These are phyloP conservation scores for Aspergillus transmontanensis DNA, from an alignment of 2,329 filamentous ascomycete species.

Conservation along the genomic window DNA sequence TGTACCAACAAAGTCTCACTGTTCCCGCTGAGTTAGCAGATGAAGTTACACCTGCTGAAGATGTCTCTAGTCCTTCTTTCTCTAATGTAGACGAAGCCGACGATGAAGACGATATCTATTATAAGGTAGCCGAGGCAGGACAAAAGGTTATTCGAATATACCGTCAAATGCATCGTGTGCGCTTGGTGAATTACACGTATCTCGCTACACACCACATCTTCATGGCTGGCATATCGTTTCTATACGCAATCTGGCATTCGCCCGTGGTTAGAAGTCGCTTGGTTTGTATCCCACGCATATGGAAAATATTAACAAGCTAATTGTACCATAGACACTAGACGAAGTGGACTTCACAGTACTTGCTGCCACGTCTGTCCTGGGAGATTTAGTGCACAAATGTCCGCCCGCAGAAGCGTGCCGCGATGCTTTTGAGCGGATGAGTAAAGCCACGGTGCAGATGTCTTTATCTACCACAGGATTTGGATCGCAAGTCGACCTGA, in stretches of 20 bases:
- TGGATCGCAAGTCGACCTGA: conserved; percentile 51
- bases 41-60: conserved; percentile 66
- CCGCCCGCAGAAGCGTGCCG: conserved; percentile 92
- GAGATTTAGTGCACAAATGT: conserved; percentile 90
- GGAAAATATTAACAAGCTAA: not conserved
- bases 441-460: conserved; percentile 94
- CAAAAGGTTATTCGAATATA: conserved; percentile 92
- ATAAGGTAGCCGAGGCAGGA: conserved; percentile 92
- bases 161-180: conserved; percentile 81
- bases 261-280: conserved; percentile 81
- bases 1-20: conserved; percentile 87
- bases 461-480: conserved; percentile 85
- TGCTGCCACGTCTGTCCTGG: conserved; percentile 88
- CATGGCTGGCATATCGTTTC: conserved; percentile 91
- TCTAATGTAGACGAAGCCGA: conserved; percentile 50
- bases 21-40: conserved; percentile 82
- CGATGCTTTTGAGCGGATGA: conserved; percentile 92
- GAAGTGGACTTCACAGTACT: conserved; percentile 97
- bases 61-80: conserved; percentile 59
- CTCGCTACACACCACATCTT: conserved; percentile 94
- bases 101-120: conserved; percentile 87
- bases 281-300: conserved; percentile 55
- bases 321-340: conserved; percentile 69
- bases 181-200: conserved; percentile 94
- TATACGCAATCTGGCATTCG: conserved; percentile 98